Conservation (phyloP, 148 eudicot genomes). For the Persicaria maculosa region DNA sequence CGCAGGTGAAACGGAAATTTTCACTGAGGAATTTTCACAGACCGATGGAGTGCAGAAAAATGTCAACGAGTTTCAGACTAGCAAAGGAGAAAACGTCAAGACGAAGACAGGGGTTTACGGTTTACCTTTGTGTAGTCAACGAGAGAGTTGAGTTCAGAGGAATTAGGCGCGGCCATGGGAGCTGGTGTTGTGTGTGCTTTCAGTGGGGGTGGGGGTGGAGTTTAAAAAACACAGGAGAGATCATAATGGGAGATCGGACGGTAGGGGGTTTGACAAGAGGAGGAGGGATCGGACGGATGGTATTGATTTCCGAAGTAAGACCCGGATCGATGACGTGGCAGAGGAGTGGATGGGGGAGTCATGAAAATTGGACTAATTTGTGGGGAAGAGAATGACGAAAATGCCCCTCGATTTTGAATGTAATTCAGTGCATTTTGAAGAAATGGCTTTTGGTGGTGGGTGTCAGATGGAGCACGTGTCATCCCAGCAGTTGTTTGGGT, state of each 20-base stretch:
- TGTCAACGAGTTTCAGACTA: not conserved
- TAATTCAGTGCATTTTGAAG: not conserved
- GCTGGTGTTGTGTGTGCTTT: not conserved
- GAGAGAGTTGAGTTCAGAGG: slow-evolving; percentile 15
- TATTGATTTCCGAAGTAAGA: not conserved
- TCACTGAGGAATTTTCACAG: not conserved
- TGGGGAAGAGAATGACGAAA: not conserved
- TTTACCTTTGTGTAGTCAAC: slow-evolving; percentile 34
- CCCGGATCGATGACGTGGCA: slow-evolving; percentile 1
- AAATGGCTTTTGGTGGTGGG: not conserved
- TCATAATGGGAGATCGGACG: not conserved
- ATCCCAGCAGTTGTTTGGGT: not conserved
- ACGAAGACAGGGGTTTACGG: not conserved
- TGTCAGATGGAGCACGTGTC: slow-evolving; percentile 11
- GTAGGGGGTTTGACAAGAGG: not conserved
- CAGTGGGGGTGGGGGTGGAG: not conserved
- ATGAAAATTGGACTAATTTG: not conserved
- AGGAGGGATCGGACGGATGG: slow-evolving; percentile 8
- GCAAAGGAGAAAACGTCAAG: not conserved
- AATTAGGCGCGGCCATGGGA: not conserved
- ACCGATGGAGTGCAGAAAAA: not conserved
- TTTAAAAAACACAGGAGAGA: not conserved
- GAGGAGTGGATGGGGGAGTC: not conserved
- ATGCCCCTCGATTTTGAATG: not conserved
- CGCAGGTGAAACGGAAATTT: not conserved